Evolutionary conservation across 2,329 filamentous ascomycete species (phyloP).

Genomic region (Colletotrichum sp.): DNA sequence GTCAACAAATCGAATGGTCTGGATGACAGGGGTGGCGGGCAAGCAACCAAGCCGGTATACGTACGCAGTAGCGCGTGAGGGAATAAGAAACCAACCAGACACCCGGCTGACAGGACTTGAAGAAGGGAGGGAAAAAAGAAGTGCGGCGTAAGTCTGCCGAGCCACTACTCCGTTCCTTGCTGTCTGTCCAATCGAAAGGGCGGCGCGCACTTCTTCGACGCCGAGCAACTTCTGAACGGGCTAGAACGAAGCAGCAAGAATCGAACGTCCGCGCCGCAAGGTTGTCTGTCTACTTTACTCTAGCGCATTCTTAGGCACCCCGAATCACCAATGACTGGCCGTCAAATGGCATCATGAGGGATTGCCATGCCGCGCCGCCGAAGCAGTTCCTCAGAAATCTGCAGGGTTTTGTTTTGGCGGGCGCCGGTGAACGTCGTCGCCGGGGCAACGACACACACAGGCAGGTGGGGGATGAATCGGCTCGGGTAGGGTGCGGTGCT

Average conservation of each 20-base stretch:
- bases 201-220: background rate
- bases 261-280: background rate
- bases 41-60: background rate
- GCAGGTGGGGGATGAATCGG: background rate
- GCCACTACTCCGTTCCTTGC: background rate
- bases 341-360: slow-evolving; percentile 1
- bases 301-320: background rate
- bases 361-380: background rate
- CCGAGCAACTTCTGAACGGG: background rate
- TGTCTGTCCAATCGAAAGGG: background rate
- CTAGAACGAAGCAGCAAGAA: background rate
- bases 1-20: slow-evolving; percentile 19
- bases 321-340: background rate
- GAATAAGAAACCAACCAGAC: background rate
- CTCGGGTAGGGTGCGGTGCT: background rate
- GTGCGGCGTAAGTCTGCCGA: background rate
- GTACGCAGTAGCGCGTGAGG: background rate
- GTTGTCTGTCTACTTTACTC: background rate
- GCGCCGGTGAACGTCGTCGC: background rate
- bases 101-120: background rate
- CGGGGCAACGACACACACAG: background rate
- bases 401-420: slow-evolving; percentile 6
- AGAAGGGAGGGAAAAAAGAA: background rate
- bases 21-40: slow-evolving; percentile 1
- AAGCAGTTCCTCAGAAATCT: background rate